Percentiles rank a stretch among this genome's conserved stretches.
These are phyloP conservation scores for Fusarium sp. DNA, from an alignment of 2,329 filamentous ascomycete species.

Conservation along the genomic window DNA sequence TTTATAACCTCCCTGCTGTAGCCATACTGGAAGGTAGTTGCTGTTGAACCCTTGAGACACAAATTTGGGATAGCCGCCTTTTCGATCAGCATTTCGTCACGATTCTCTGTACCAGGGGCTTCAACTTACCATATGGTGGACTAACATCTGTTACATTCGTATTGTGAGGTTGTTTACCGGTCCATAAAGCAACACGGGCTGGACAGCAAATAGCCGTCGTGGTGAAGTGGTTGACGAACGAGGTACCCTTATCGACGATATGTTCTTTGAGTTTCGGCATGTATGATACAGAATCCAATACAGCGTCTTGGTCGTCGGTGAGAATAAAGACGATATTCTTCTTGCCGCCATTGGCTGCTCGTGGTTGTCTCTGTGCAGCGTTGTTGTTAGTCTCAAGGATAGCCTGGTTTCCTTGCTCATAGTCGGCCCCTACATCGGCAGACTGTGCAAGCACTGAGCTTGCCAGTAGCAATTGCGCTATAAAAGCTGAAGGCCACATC, in stretches of 20 bases:
- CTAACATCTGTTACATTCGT: slow-evolving; percentile 74
- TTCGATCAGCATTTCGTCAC: slow-evolving; percentile 6
- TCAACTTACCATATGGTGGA: slow-evolving; percentile 63
- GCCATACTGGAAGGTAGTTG: slow-evolving; percentile 77
- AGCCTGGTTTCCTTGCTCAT: not conserved
- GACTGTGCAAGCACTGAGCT: not conserved
- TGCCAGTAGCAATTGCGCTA: slow-evolving; percentile 10
- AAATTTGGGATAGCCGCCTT: slow-evolving; percentile 72
- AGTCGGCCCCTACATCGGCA: not conserved
- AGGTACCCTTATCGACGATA: slow-evolving; percentile 69
- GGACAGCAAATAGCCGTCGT: slow-evolving; percentile 77
- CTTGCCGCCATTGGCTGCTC: slow-evolving; percentile 2
- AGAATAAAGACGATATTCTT: slow-evolving; percentile 75
- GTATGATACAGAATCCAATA: slow-evolving; percentile 71
- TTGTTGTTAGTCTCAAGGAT: not conserved
- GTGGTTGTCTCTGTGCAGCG: not conserved
- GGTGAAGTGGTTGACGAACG: slow-evolving; percentile 73
- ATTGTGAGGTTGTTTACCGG: slow-evolving; percentile 76
- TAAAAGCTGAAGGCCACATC: slow-evolving; percentile 31
- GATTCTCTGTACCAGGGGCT: not conserved
- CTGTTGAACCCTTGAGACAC: slow-evolving; percentile 74
- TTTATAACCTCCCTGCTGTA: slow-evolving; percentile 76
- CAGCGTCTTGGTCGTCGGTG: slow-evolving; percentile 76
- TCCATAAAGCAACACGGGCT: slow-evolving; percentile 74
- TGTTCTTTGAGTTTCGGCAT: slow-evolving; percentile 70